Evolutionary conservation across 805 yeast species (phyloP).

Genomic region (Teunomyces atbi): DNA sequence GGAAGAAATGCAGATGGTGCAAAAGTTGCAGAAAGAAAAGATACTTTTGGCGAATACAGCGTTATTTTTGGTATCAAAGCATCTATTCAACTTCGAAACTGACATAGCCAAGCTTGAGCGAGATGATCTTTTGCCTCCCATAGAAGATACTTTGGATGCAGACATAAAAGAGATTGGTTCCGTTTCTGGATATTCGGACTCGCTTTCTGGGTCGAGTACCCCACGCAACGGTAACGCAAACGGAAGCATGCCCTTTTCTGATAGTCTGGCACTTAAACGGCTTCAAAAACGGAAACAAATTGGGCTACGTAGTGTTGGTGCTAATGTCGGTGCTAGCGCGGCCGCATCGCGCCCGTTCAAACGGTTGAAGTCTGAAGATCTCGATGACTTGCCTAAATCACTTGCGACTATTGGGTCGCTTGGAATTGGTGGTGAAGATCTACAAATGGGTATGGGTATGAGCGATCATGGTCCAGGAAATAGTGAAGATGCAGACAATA

Average conservation of each 20-base stretch:
- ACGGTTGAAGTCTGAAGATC: constrained; percentile 13
- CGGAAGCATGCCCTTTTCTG: constrained; percentile 6
- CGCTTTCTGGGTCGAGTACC: constrained; percentile 28
- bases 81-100: constrained; percentile 66
- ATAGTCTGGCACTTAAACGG: constrained; percentile 13
- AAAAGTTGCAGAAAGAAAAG: constrained; percentile 72
- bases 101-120: constrained; percentile 74
- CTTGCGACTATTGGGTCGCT: constrained; percentile 1
- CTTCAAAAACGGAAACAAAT: constrained; percentile 27
- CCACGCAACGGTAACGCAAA: constrained; percentile 19
- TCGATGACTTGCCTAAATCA: constrained; percentile 10
- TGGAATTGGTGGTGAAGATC: not conserved
- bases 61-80: constrained; percentile 71
- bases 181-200: constrained; percentile 20
- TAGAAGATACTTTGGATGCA: constrained; percentile 21
- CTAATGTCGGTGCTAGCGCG: constrained; percentile 8
- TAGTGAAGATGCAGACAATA: constrained; percentile 43
- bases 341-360: constrained; percentile 9
- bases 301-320: not conserved
- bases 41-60: constrained; percentile 80
- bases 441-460: constrained; percentile 5
- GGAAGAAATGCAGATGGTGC: constrained; percentile 61
- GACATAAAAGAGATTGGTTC: constrained; percentile 14
- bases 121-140: constrained; percentile 74
- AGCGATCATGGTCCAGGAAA: constrained; percentile 20